Evolutionary conservation across 129 eudicot species (phyloP).

Genomic region (Helichrysum umbraculigerum): DNA sequence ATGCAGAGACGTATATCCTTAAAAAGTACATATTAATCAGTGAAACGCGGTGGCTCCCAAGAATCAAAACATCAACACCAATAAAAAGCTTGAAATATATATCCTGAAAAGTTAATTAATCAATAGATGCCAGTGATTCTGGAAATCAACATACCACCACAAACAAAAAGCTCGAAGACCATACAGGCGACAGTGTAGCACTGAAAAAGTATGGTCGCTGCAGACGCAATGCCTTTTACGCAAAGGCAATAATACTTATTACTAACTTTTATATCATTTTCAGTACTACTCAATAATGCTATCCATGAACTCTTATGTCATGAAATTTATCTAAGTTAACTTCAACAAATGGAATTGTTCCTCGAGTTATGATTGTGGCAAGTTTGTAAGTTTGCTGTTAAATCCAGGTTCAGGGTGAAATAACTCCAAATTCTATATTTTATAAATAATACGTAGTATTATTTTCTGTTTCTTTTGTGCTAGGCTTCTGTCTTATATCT

Average conservation of each 20-base stretch:
- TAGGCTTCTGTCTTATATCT: not conserved
- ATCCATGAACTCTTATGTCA: not conserved
- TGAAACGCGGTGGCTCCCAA: conserved; percentile 18
- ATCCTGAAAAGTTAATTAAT: conserved; percentile 25
- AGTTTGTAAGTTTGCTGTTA: not conserved
- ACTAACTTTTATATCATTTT: conserved; percentile 33
- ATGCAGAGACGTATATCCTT: not conserved
- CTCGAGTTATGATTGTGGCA: not conserved
- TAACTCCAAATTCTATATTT: too few relatives aligned
- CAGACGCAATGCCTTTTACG: conserved; percentile 30
- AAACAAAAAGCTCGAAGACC: conserved; percentile 31
- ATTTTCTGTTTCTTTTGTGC: not conserved
- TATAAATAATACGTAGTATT: too few relatives aligned
- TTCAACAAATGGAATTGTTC: conserved; percentile 4
- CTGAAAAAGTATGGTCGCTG: conserved; percentile 26
- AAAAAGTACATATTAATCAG: conserved; percentile 2
- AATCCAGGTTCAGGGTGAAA: not conserved
- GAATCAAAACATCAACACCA: conserved; percentile 30
- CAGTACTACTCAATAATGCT: conserved; percentile 11
- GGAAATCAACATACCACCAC: conserved; percentile 29
- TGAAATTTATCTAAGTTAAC: not conserved
- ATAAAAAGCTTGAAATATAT: conserved; percentile 25
- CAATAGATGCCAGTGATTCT: conserved; percentile 16
- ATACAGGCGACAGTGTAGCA: conserved; percentile 31
- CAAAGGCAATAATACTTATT: conserved; percentile 36